Base-by-base conservation (phyloP, 805 yeast genomes). In the Crinitomyces ghanaensis region DNA sequence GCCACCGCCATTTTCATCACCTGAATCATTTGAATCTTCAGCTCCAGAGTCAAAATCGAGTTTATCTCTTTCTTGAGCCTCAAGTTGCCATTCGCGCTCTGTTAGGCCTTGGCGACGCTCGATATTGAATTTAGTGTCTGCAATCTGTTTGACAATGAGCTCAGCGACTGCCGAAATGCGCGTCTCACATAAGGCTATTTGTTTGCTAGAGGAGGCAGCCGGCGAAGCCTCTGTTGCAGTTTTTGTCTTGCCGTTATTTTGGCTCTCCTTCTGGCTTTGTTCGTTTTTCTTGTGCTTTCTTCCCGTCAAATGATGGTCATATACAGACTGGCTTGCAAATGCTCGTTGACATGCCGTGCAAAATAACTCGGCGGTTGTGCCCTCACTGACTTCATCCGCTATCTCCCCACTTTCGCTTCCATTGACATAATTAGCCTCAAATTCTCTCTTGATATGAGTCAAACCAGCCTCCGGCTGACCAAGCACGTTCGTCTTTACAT, bases 231-330 rank as follows among this genome's bases (percentile, higher is more conserved):
- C n/a, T n/a, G n/a, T n/a, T n/a, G n/a, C n/a, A n/a, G n/a, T n/a
- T n/a, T n/a, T n/a, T n/a, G n/a, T n/a, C n/a, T n/a, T n/a, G n/a
- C n/a, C n/a, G n/a, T n/a, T n/a, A n/a, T n/a, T n/a, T n/a, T n/a
- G n/a, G n/a, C n/a, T n/a, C n/a, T n/a, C n/a, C n/a, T n/a, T n/a
- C 17, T 38, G 42, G 16, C 23, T 36, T 21, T 36, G 33, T 0
- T 44, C 49, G 24, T 72, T 72, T 43, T 73, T 77, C 36, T 64
- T 57, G 50, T 88, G 96, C 44, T 76, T 77, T 50, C 79, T 81
- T 1, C 95, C 93, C 1, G 46, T 39, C 17, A 83, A 53, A 61
- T 88, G 96, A 2, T 70, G 74, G 3, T 66, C 55, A 49, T 63
- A 85, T 0, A 81, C 91, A 0, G 84, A 57, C 18, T 59, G 59